These are phyloP conservation scores for Amorphotheca resinae DNA, from an alignment of 495 filamentous ascomycete species.

Conservation along the genomic window DNA sequence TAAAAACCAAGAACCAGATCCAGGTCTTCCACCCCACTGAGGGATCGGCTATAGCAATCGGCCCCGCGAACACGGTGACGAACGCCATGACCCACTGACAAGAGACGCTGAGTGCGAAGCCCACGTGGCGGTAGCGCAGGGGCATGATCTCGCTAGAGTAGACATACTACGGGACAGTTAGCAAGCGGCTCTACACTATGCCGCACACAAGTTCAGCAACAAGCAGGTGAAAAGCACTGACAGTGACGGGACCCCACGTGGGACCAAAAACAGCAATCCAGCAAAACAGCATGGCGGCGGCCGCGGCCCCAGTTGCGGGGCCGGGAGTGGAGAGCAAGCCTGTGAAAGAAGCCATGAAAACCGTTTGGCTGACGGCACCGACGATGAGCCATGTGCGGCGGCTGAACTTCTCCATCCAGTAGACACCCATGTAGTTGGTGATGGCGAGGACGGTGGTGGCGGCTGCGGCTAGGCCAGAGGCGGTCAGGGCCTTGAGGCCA, in stretches of 20 bases:
- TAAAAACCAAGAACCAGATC: conserved; percentile 19
- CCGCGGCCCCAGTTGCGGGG: neutral
- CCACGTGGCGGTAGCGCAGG: conserved; percentile 22
- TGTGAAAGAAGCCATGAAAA: conserved; percentile 3
- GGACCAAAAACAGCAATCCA: conserved; percentile 1
- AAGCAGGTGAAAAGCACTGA: neutral
- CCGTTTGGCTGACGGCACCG: too few relatives aligned
- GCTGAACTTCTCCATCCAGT: neutral
- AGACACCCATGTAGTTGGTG: neutral
- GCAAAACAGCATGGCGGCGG: conserved; percentile 1
- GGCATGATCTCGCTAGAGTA: conserved; percentile 21
- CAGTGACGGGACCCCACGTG: neutral
- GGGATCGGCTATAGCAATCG: conserved; percentile 20
- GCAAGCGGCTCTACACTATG: too few relatives aligned
- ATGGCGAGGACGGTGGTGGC: conserved; percentile 1
- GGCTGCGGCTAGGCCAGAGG: neutral
- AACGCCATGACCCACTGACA: conserved; percentile 25
- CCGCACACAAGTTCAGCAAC: too few relatives aligned
- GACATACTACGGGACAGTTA: too few relatives aligned
- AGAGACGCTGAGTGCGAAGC: conserved; percentile 17
- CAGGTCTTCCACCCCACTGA: conserved; percentile 22
- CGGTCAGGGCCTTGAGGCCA: neutral
- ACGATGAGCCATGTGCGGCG: neutral
- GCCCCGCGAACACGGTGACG: conserved; percentile 25
- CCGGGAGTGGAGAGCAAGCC: neutral